phyloP scores from a whole-genome alignment of 495 filamentous ascomycete genomes.

The Penicillium malachiteum region DNA sequence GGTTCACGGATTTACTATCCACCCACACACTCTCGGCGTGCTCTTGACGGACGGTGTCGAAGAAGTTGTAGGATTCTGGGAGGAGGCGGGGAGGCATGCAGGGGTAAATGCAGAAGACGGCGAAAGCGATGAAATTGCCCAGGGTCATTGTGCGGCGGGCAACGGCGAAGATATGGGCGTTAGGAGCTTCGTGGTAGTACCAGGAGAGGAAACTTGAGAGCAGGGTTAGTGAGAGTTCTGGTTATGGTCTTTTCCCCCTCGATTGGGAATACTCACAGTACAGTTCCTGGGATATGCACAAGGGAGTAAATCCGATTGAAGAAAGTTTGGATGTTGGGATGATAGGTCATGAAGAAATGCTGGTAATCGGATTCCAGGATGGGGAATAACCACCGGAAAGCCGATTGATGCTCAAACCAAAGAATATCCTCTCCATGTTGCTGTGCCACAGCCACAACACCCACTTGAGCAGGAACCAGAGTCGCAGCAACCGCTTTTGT shows the following conservation, averaged over 20 bases:
- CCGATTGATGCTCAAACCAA: constrained; percentile 57
- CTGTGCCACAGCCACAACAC: constrained; percentile 67
- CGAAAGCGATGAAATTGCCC: constrained; percentile 60
- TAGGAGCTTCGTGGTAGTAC: constrained; percentile 63
- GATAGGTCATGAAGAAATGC: constrained; percentile 57
- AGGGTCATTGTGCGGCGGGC: constrained; percentile 63
- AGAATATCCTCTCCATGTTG: constrained; percentile 61
- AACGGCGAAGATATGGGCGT: constrained; percentile 52
- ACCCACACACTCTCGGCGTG: constrained; percentile 62
- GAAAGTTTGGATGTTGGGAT: constrained; percentile 54
- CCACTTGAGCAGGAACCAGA: constrained; percentile 36
- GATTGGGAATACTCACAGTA: constrained; percentile 48
- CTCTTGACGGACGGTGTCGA: constrained; percentile 62
- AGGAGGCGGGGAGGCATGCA: constrained; percentile 66
- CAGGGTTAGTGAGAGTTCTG: background rate
- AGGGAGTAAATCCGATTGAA: constrained; percentile 64
- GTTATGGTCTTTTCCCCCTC: background rate
- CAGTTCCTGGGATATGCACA: constrained; percentile 66
- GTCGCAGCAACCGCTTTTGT: constrained; percentile 59
- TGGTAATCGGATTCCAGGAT: constrained; percentile 56
- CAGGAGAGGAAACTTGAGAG: constrained; percentile 57
- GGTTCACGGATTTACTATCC: constrained; percentile 56
- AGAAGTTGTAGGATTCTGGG: constrained; percentile 58
- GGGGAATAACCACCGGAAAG: constrained; percentile 54
- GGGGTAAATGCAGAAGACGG: constrained; percentile 61